Evolutionary conservation across 2,329 filamentous ascomycete genomes (phyloP).

Genomic region (Botrytis tulipae): DNA sequence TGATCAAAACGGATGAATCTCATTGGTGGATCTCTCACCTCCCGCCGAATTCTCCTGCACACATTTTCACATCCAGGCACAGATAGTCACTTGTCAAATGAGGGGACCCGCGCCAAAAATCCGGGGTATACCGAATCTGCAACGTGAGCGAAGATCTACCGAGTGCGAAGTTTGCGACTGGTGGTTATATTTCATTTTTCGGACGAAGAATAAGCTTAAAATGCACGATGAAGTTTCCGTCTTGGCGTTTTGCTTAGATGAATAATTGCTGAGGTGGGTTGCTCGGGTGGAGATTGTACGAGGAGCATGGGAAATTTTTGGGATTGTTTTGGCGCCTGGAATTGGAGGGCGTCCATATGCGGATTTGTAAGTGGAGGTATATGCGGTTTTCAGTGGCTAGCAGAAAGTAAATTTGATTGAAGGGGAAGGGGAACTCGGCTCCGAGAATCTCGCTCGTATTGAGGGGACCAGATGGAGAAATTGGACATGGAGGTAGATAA

Average conservation of each 20-base stretch:
- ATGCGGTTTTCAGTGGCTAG: background rate
- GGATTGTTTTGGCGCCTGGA: background rate
- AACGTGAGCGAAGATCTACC: background rate
- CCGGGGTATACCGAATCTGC: background rate
- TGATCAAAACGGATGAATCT: background rate
- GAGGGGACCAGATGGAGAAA: background rate
- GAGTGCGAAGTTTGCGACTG: background rate
- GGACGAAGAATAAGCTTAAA: background rate
- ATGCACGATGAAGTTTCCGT: constrained; percentile 2
- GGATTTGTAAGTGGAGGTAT: background rate
- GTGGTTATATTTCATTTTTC: background rate
- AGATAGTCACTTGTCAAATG: background rate
- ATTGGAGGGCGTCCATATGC: background rate
- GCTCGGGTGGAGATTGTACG: constrained; percentile 4
- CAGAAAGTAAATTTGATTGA: background rate
- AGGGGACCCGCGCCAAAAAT: background rate
- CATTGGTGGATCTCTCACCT: background rate
- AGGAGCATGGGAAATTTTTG: background rate
- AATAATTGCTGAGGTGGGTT: background rate
- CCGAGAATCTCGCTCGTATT: background rate
- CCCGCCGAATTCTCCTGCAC: background rate
- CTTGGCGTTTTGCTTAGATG: constrained; percentile 2
- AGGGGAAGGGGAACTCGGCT: background rate
- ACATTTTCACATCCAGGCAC: background rate
- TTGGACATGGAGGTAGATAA: background rate